Evolutionary conservation across 148 eudicot genomes (phyloP), one percentile per base, ranked within the genome.

Genomic region (Polygonum maritimum): DNA sequence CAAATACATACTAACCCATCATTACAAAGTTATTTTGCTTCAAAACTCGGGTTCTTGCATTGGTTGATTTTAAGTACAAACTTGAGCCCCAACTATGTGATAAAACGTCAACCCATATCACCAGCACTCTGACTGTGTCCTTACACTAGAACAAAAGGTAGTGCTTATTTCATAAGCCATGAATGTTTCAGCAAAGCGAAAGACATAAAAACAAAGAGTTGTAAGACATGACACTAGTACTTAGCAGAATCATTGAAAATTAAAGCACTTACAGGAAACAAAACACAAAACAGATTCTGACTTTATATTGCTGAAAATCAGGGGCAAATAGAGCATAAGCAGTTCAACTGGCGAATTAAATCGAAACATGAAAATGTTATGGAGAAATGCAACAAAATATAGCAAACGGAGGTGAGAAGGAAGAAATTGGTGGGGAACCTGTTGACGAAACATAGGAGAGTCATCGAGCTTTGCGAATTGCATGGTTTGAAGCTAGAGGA

Each of bases 371-470:
- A 45, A 67, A 35, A 67, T 35, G 41, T 16, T 4, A 15, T 4
- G 71, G 45, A 6, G 44, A 38, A 36, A 67, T 14, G 14, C 71
- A 65, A 67, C 45, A 38, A 67, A 67, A 67, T 67, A 36, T 2
- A 16, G 9, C n/a, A 5, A 15, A 0, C 21, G 44, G 71, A 36
- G 71, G 45, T 67, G 21, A 35, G 76, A 75, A 10, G 49, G 26
- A 19, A 15, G 76, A 52, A 73, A 35, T 57, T 75, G 76, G 54
- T 21, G 62, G 21, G 22, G 71, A 69, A 92, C 98, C 98, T 95
- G 98, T 71, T 95, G 94, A 41, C 98, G 91, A 78, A 92, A 92
- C 98, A 95, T 95, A 69, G 97, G 98, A 82, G 98, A 95, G 76
- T 95, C 98, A 79, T 92, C 98, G 65, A 95, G 97, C 92, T 95